phyloP scores from a whole-genome alignment of 257 asterid genomes.

The Mentha longifolia region DNA sequence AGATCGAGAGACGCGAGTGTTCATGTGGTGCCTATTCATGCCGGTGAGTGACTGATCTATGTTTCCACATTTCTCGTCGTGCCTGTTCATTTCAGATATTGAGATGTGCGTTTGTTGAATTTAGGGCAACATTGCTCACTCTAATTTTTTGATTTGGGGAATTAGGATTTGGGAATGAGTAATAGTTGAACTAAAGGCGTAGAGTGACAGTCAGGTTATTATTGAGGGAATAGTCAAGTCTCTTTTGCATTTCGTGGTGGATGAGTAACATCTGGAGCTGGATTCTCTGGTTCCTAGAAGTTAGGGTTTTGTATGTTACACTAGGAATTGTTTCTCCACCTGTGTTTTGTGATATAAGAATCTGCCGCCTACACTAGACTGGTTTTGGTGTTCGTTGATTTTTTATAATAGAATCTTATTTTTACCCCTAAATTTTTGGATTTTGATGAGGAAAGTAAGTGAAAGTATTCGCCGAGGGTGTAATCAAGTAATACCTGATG shows the following conservation, averaged over 20 bases:
- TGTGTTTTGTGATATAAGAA: slow-evolving; percentile 3
- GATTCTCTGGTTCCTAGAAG: slow-evolving; percentile 21
- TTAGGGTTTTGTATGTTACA: slow-evolving; percentile 25
- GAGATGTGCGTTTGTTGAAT: slow-evolving; percentile 24
- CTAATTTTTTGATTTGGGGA: slow-evolving; percentile 19
- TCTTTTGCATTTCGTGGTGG: slow-evolving; percentile 24
- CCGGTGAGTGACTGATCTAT: slow-evolving; percentile 59
- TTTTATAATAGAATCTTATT: neutral
- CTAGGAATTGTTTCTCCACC: neutral
- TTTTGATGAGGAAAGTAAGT: slow-evolving; percentile 10
- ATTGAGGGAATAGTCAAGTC: neutral
- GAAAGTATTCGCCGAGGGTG: slow-evolving; percentile 15
- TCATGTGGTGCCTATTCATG: slow-evolving; percentile 93
- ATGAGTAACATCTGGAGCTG: slow-evolving; percentile 27
- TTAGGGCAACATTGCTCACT: slow-evolving; percentile 22
- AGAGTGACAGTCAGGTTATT: slow-evolving; percentile 17
- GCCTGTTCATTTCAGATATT: neutral
- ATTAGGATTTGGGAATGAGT: slow-evolving; percentile 13
- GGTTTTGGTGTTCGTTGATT: neutral
- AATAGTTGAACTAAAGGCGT: slow-evolving; percentile 24
- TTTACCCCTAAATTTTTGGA: neutral
- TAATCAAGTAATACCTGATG: slow-evolving; percentile 4
- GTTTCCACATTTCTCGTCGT: neutral
- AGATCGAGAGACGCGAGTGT: slow-evolving; percentile 64
- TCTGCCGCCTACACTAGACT: neutral